Base-by-base conservation (phyloP, 371 early-diverging fungal genomes). In the Apophysomyces trapeziformis region DNA sequence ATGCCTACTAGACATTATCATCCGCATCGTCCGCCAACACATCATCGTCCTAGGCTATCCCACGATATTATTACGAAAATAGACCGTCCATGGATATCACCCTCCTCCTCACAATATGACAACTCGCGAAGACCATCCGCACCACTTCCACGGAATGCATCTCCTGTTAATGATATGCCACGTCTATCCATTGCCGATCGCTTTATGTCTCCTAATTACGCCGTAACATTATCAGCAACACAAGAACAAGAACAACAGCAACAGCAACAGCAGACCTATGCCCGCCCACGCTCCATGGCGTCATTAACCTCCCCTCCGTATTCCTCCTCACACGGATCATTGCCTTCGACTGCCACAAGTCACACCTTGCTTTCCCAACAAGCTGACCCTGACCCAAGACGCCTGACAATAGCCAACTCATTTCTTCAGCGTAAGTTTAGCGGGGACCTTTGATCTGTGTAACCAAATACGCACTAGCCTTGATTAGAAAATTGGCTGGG, bases 181-280 rank as follows among this genome's bases (percentile, higher is more conserved):
- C 66, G 66, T 39, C 50, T 70, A 18, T 66, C 66, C 1, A 70
- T 70, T 50, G 70, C 70, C 26, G 70, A 66, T 18, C 70, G 62
- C 44, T 70, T 70, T 16, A 63, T 70, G 66, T 46, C 63, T 9
- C 60, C 35, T 44, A 67, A 35, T 50, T 46, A 5, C 60, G 8
- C 16, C 47, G 21, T 11, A 41, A 41, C 5, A 41, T n/a, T 32
- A 32, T 14, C 16, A 50, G 13, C 35, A 57, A 41, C 8, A 57
- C 21, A n/a, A 32, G 50, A 26, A 26, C 32, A 7, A 38, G 47
- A 57, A n/a, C 54, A 50, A 16, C 47, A 47, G 7, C 54, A 50
- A 50, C 21, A 50, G 54, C 54, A 13, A 14, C 43, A 47, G 21
- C 54, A 50, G 21, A 32, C n/a, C 54, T n/a, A 38, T 61, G 50